Evolutionary conservation across 1,284 basidiomycete species (phyloP).

Genomic region (Ceratobasidium sp.): DNA sequence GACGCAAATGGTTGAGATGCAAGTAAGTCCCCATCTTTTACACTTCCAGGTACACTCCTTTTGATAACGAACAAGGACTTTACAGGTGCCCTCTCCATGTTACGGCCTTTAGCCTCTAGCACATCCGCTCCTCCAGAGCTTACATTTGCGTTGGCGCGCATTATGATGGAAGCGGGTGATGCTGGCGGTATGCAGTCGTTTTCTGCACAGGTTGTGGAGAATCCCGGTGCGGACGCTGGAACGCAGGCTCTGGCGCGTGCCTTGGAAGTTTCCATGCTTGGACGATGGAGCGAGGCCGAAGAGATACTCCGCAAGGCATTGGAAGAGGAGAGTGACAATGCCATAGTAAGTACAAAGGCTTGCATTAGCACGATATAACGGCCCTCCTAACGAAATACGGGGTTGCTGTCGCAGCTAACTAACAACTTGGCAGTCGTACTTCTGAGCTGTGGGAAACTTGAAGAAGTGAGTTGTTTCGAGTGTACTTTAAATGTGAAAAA

Average conservation of each 20-base stretch:
- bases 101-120: slow-evolving; percentile 69
- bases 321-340: slow-evolving; percentile 65
- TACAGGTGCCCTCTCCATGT: slow-evolving; percentile 68
- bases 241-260: slow-evolving; percentile 70
- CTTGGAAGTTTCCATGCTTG: slow-evolving; percentile 69
- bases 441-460: slow-evolving; percentile 72
- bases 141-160: slow-evolving; percentile 72
- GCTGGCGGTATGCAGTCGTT: slow-evolving; percentile 65
- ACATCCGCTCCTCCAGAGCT: slow-evolving; percentile 61
- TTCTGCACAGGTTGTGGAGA: slow-evolving; percentile 62
- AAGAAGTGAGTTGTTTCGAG: slow-evolving; percentile 62
- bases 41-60: neutral
- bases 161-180: slow-evolving; percentile 77
- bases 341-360: slow-evolving; percentile 65
- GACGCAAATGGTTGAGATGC: slow-evolving; percentile 79
- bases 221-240: slow-evolving; percentile 58
- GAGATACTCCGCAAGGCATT: slow-evolving; percentile 60
- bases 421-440: slow-evolving; percentile 80
- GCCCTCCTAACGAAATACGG: too few species aligned
- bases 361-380: too few species aligned
- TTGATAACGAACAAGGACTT: slow-evolving; percentile 65
- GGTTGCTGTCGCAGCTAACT: too few species aligned
- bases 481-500: too few species aligned
- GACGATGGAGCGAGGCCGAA: slow-evolving; percentile 70
- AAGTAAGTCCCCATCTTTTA: slow-evolving; percentile 56